Evolutionary conservation across 148 eudicot genomes (phyloP), one percentile per base, ranked within the genome.

Genomic region (Pouteria glomerata): DNA sequence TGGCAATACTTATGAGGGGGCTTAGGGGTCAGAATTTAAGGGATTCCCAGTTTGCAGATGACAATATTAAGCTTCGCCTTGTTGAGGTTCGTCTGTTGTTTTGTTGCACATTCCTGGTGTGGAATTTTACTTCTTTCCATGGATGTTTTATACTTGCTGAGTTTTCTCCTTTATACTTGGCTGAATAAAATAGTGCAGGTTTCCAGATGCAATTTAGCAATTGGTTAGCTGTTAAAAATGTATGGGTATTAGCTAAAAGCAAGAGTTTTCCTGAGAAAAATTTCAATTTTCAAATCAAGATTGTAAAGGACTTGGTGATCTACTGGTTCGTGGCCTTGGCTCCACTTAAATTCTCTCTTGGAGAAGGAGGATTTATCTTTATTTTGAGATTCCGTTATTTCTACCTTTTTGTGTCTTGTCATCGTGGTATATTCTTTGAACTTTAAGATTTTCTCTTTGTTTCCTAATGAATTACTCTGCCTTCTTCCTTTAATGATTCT

Each of bases 21-120:
- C 91, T 95, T 23, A 79, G 99, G 52, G 99, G 99, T n/a, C 99
- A 95, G 66, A 95, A 95, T 84, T 82, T 95, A 73, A 73, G 80
- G 6, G 99, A 95, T 83, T 78, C 91, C 12, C 88, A 86, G 76
- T 95, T 95, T 73, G 99, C 99, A 14, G 99, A 79, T 56, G 91
- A 91, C 56, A 79, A 74, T 78, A 76, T 95, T 76, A 81, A 84
- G 79, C 91, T 95, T 56, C 93, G 97, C 24, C 82, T 95, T 76
- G 97, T 95, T 59, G 99, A 95, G 97, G 98, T 94, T 63, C 52
- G 79, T 74, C n/a, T 41, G 47, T 71, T 33, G 63, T 39, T 53
- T 58, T 71, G n/a, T 63, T 30, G 35, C 41, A 30, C 19, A 39
- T n/a, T 71, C 11, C 35, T 66, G 15, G 11, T 57, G 51, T 23